phyloP scores from a whole-genome alignment of 2,329 filamentous ascomycete species.

The Phoma sp. region DNA sequence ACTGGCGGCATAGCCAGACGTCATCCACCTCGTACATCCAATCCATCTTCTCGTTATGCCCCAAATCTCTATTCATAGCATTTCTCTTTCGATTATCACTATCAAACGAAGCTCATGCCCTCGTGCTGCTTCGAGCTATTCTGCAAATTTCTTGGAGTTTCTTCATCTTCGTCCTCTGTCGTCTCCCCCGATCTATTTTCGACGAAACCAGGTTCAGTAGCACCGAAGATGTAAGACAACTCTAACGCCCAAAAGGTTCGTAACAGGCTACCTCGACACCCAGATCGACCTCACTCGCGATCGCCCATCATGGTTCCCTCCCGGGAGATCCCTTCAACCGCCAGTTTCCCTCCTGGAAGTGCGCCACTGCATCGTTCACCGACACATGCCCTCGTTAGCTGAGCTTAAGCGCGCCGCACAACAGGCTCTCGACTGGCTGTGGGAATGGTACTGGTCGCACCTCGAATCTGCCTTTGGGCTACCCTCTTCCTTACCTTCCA shows the following conservation, averaged over 20 bases:
- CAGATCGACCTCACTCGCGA: constrained; percentile 48
- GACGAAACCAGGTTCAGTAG: too few relatives aligned
- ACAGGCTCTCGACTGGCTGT: constrained; percentile 83
- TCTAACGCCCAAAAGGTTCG: constrained; percentile 66
- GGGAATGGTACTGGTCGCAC: constrained; percentile 82
- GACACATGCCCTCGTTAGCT: constrained; percentile 79
- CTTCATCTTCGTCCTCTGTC: neutral
- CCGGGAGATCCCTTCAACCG: constrained; percentile 31
- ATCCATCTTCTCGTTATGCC: too few relatives aligned
- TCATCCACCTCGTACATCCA: too few relatives aligned
- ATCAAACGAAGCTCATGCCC: too few relatives aligned
- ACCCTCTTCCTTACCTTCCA: neutral
- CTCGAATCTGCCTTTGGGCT: constrained; percentile 50
- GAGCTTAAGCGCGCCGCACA: constrained; percentile 74
- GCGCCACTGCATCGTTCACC: constrained; percentile 88
- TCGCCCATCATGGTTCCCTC: constrained; percentile 36
- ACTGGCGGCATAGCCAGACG: too few relatives aligned
- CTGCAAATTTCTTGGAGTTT: too few relatives aligned
- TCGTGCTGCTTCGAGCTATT: too few relatives aligned
- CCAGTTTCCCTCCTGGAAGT: constrained; percentile 84
- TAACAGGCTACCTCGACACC: constrained; percentile 79
- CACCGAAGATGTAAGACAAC: too few relatives aligned
- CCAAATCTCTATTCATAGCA: too few relatives aligned
- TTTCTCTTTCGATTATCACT: too few relatives aligned
- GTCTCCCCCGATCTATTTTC: too few relatives aligned